These are phyloP conservation scores for Gossypium anomalum DNA, from an alignment of 345 rosid species.

Conservation along the genomic window DNA sequence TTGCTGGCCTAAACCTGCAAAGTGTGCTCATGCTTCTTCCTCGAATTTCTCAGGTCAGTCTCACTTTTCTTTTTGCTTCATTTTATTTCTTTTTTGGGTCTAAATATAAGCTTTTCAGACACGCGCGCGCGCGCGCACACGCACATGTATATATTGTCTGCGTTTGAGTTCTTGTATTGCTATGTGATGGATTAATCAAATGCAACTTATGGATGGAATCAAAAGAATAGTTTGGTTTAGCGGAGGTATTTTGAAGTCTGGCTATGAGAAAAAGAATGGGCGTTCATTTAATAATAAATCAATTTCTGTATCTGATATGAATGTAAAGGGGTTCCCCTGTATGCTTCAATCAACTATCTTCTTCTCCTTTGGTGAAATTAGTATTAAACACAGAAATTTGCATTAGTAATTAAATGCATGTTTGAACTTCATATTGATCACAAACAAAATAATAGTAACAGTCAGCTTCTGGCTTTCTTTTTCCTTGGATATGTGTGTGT, in stretches of 20 bases:
- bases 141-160: not conserved
- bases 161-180: not conserved
- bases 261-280: not conserved
- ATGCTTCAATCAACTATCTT: not conserved
- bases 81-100: not conserved
- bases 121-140: too few species aligned
- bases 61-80: not conserved
- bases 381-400: not conserved
- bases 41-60: not conserved
- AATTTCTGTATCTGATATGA: not conserved
- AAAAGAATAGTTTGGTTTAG: not conserved
- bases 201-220: not conserved
- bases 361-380: not conserved
- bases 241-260: not conserved
- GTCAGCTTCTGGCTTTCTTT: too few species aligned
- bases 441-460: too few species aligned
- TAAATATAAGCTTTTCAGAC: not conserved
- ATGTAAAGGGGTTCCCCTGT: not conserved
- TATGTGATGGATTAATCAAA: not conserved
- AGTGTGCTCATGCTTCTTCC: slow-evolving; percentile 15
- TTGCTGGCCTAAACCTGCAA: slow-evolving; percentile 12
- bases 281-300: not conserved
- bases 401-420: not conserved
- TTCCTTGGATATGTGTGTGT: too few species aligned
- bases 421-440: too few species aligned